Evolutionary conservation across 805 yeast species (phyloP), one percentile per base, ranked within the genome.

Genomic region (Candida coleopterorum): DNA sequence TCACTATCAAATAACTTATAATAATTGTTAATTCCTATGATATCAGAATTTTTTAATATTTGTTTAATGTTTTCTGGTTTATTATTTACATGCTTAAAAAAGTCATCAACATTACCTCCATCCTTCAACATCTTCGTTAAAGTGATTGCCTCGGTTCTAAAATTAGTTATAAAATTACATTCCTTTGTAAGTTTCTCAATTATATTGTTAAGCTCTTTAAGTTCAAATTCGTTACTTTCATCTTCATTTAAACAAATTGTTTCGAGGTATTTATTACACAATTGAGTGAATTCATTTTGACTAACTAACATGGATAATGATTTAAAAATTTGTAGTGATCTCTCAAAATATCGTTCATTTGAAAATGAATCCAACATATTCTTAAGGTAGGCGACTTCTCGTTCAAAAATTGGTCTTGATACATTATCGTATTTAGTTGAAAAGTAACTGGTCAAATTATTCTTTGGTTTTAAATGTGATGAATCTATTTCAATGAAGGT

Each of bases 301-400:
- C 57, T 41, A 47, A 64, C 56, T 43, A 55, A 15, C 77, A 56
- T 15, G 75, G 75, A 34, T 78, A 70, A 32, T 3, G 88, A 79
- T 37, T 69, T 65, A 27, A 87, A 58, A 15, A 86, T 77, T 17
- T 79, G 62, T 44, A 76, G 78, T 0, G 95, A 95, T 50, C 96
- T 68, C 16, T 70, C 74, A 46, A 71, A 74, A 51, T 84, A 82
- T 36, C 72, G 71, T 23, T 83, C 73, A 29, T 77, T 75, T 22
- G 87, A 52, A 45, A 89, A 81, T 0, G 93, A 90, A 48, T 87
- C 95, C 27, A 86, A 66, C 24, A 87, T 59, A 3, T 89, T 75
- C 79, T 89, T 87, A 14, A 82, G 65, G 48, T 81, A 81, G 36
- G 70, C 64, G n/a, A 75, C 72, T 44, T 77, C 81, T 50, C 72